A percentile compares a stretch with the other conserved stretches of the same genome.
phyloP scores from a whole-genome alignment of 371 early-diverging fungal species.

The Nematocida minor region DNA sequence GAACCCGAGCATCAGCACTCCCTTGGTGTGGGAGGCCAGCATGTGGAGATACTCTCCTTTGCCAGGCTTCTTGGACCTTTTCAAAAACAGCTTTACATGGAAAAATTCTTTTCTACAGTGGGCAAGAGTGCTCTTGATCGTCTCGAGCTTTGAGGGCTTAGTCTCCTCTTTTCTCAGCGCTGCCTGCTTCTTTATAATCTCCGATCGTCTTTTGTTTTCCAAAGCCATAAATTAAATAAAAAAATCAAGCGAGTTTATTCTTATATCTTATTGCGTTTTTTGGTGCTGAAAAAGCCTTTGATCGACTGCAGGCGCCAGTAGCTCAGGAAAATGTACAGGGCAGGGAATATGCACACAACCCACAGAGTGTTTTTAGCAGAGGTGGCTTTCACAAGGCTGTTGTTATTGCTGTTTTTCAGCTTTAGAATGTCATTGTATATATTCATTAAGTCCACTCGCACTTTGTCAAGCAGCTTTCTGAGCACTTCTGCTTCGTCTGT shows the following conservation, averaged over 20 bases:
- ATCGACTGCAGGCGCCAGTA: conserved; percentile 26
- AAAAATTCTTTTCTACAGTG: conserved; percentile 30
- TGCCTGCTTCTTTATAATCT: conserved; percentile 16
- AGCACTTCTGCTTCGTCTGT: conserved; percentile 51
- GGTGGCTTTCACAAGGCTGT: conserved; percentile 10
- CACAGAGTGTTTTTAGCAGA: conserved; percentile 33
- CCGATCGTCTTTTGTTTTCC: conserved; percentile 43
- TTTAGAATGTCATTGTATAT: conserved; percentile 47
- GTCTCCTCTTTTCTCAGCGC: not conserved
- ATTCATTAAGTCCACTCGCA: conserved; percentile 34
- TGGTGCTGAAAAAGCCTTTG: conserved; percentile 45
- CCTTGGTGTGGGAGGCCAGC: conserved; percentile 53
- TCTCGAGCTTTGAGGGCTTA: not conserved
- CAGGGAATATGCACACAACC: conserved; percentile 29
- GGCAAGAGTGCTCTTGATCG: not conserved
- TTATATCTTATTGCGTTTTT: conserved; percentile 26
- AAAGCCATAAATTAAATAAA: conserved; percentile 26
- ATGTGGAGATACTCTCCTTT: conserved; percentile 48
- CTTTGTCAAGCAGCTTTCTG: conserved; percentile 37
- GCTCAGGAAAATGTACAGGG: conserved; percentile 41
- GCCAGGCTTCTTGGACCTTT: conserved; percentile 53
- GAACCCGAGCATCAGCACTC: conserved; percentile 59
- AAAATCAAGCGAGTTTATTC: not conserved
- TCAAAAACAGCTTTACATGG: conserved; percentile 54
- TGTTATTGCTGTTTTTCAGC: conserved; percentile 16